Percentiles rank a stretch among this genome's conserved stretches.
These are phyloP conservation scores for Xylaria acuta DNA, from an alignment of 495 filamentous ascomycete genomes.

Conservation along the genomic window DNA sequence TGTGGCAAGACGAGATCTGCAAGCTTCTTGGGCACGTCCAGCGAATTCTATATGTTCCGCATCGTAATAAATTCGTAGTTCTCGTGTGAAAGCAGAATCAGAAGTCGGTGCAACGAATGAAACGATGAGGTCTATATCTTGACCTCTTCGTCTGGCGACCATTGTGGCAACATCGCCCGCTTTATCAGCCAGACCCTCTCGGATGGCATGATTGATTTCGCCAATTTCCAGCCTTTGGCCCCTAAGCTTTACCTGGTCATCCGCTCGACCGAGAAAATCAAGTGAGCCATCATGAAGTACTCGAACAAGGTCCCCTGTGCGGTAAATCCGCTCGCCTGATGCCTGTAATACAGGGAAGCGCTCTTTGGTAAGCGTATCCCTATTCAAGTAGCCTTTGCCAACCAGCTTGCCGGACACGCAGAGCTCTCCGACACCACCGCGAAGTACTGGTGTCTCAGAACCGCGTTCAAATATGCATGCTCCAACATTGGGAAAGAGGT, in stretches of 20 bases:
- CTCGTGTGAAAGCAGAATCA: slow-evolving; percentile 1
- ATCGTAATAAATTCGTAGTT: slow-evolving; percentile 42
- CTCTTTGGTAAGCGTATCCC: slow-evolving; percentile 69
- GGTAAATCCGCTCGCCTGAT: slow-evolving; percentile 66
- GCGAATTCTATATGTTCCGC: slow-evolving; percentile 33
- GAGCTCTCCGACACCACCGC: slow-evolving; percentile 84
- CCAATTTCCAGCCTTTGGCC: slow-evolving; percentile 79
- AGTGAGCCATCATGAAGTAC: slow-evolving; percentile 73
- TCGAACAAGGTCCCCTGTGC: slow-evolving; percentile 81
- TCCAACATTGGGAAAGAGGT: slow-evolving; percentile 80
- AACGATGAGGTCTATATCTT: slow-evolving; percentile 72
- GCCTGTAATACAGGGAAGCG: slow-evolving; percentile 63
- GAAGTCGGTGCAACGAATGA: slow-evolving; percentile 63
- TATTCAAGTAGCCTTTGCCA: slow-evolving; percentile 85
- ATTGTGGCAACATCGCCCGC: slow-evolving; percentile 68
- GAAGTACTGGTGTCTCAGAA: slow-evolving; percentile 70
- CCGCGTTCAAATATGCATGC: slow-evolving; percentile 77
- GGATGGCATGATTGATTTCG: slow-evolving; percentile 75
- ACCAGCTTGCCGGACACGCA: slow-evolving; percentile 87
- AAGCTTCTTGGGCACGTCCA: slow-evolving; percentile 54
- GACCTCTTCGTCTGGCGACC: slow-evolving; percentile 66
- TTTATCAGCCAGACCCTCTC: slow-evolving; percentile 45
- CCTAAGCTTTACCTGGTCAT: slow-evolving; percentile 81
- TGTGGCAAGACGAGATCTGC: slow-evolving; percentile 64
- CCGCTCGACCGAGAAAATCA: slow-evolving; percentile 75